Base-by-base conservation (phyloP, 148 eudicot species). In the Cornus suecica region DNA sequence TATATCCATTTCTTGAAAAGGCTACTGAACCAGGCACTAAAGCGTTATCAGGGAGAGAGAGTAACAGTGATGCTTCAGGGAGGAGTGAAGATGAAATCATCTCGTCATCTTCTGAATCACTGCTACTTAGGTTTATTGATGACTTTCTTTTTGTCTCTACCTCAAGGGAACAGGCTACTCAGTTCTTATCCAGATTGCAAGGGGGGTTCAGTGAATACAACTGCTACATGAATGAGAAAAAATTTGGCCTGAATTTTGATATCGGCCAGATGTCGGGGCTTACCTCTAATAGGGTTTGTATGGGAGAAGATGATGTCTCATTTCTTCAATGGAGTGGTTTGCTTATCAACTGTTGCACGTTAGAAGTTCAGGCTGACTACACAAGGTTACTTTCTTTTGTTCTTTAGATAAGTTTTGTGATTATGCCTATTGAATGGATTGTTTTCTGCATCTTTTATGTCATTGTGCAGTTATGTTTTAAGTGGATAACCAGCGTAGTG, bases 361-460 rank as follows among this genome's bases (percentile, higher is more conserved):
- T 92, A 74, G 99, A 95, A 88, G 86, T 95, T 84, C 99, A 92
- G 82, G 99, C 90, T 24, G 99, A 95, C 82, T 92, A 92, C 78
- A 88, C 88, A 31, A 91, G 97, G 97, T 92, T 72, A 64, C 8
- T 25, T 42, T 27, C 29, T 34, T 10, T 20, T 3, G 15, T 65
- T 64, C 9, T 60, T 37, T 56, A 24, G 25, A 67, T 60, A 4
- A 29, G 72, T 71, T 25, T 4, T 62, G 51, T 48, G 51, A 23
- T 62, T 42, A 27, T 34, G 58, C 60, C 7, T 6, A 63, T 56
- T 18, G 22, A 25, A 63, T 62, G 20, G 22, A 67, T 65, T 37
- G 51, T 11, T 45, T 37, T 74, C 37, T 69, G 67, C 13, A 24
- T 73, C 75, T 37, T 22, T 23, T 71, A 34, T 58, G 20, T 58